Evolutionary conservation across 2,329 filamentous ascomycete species (phyloP), one percentile per base, ranked within the genome.

Genomic region (Aspergillus chevalieri): DNA sequence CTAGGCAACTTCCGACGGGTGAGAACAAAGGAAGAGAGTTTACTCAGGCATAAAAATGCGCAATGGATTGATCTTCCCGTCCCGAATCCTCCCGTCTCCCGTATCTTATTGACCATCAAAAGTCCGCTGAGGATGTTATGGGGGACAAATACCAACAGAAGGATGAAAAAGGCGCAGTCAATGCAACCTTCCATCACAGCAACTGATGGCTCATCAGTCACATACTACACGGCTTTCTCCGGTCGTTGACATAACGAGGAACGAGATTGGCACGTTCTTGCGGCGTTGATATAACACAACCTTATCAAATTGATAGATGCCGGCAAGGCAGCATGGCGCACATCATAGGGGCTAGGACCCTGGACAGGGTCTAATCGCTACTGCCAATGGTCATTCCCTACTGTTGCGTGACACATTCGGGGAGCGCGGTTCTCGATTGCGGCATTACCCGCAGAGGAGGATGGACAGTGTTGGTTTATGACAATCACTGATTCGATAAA

Each of bases 401-500:
- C 14, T 26, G 42, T n/a, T 30, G 26, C 22, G 8, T 30, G 26
- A n/a, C 12, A 28, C 14, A n/a, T 15, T 44, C 21, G 15, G 42
- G 6, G 42, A 44, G n/a, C 10, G 22, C 22, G 17, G 17, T 41
- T 19, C 17, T 41, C 38, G n/a, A 15, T 10, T 41, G n/a, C 38
- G 17, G 38, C 17, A 41, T 41, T 6, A 12, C 17, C 38, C 15
- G 15, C 26, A 28, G 26, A 28, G 26, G 12, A 28, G 38, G 39
- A 47, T 44, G 41, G 48, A 45, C 44, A 50, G 39, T 59, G 59
- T 61, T 61, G 59, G 59, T 47, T 26, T 24, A 44, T 39, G 22
- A 39, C 36, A 51, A 10, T 19, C 47, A 55, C 45, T 60, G 55
- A 60, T 61, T 61, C 54, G 59, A 57, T 57, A 57, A 48, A 26